Evolutionary conservation across 768 basidiomycete genomes (phyloP), one percentile per base, ranked within the genome.

Genomic region (Suillus decipiens): DNA sequence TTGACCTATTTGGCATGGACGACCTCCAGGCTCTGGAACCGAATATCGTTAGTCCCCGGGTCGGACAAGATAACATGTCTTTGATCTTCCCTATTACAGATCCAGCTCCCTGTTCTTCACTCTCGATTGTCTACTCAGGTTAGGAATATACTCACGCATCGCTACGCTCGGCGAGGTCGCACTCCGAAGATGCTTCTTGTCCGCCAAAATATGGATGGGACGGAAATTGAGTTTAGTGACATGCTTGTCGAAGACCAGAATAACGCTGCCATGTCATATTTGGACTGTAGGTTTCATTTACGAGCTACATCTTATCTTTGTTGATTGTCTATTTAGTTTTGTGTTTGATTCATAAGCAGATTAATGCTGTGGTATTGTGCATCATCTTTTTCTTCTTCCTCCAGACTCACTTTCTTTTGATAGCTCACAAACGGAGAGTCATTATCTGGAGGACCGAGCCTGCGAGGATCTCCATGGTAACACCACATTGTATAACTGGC

Each of bases 181-280:
- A 69, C 74, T 39, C 79, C 81, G 8, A 90, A 87, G 72, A 79
- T 95, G 68, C 77, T 86, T 41, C 82, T 99, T 33, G 92, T 93
- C 0, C 85, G 97, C 10, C 97, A 99, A 73, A 93, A 97, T 72
- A 80, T 95, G 73, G 97, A 99, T 71, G 96, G 86, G 14, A 79
- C 86, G 59, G 96, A 99, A 78, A 85, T 99, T 51, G 97, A 99
- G 75, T 98, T 96, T 70, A 92, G 91, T 66, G 97, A 99, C 77
- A 92, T 97, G 92, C 82, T 99, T 14, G 88, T 97, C 31, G 97
- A 99, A 79, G 97, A 99, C 76, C 86, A 90, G 73, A 99, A 99
- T 72, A 97, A 96, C 69, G 95, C 92, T n/a, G 90, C 89, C 0
- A 84, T 96, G 87, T 89, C 92, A 1, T 97, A 96, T 76, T 76